These are phyloP conservation scores for Globisporangium cylindrosporum DNA, from an alignment of 352 stramenopile species.

Conservation along the genomic window DNA sequence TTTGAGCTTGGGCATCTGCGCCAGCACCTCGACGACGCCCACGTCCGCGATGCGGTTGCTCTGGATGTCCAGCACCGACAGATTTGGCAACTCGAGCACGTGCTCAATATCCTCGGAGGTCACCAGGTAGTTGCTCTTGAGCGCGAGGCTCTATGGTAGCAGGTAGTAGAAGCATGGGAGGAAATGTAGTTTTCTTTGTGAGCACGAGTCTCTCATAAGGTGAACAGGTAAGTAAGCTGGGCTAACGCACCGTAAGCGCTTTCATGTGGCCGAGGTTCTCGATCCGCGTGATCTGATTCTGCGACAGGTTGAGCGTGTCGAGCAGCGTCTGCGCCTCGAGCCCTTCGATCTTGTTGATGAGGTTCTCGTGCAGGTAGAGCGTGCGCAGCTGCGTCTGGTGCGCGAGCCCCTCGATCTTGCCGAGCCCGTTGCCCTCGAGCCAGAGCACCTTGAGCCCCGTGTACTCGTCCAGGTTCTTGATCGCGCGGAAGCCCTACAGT, in stretches of 20 bases:
- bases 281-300: constrained; percentile 79
- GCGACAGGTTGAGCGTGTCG: constrained; percentile 79
- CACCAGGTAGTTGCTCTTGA: constrained; percentile 76
- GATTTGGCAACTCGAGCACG: constrained; percentile 56
- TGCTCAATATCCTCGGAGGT: constrained; percentile 59
- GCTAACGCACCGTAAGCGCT: constrained; percentile 45
- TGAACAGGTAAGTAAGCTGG: neutral
- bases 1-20: constrained; percentile 74
- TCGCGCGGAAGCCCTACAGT: constrained; percentile 79
- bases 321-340: constrained; percentile 53
- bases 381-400: constrained; percentile 84
- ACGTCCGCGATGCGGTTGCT: constrained; percentile 76
- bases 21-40: constrained; percentile 59
- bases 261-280: constrained; percentile 77
- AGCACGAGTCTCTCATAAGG: neutral
- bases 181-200: neutral
- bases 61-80: constrained; percentile 80
- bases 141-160: constrained; percentile 45
- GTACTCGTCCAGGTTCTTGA: constrained; percentile 95
- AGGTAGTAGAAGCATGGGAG: neutral
- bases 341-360: constrained; percentile 91
- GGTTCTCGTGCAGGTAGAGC: constrained; percentile 95
- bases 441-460: constrained; percentile 92
- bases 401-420: constrained; percentile 88
- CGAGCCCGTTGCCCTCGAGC: constrained; percentile 93